Evolutionary conservation across 2,329 filamentous ascomycete genomes (phyloP), one percentile per base, ranked within the genome.

Genomic region (Cladophialophora chaetospira): DNA sequence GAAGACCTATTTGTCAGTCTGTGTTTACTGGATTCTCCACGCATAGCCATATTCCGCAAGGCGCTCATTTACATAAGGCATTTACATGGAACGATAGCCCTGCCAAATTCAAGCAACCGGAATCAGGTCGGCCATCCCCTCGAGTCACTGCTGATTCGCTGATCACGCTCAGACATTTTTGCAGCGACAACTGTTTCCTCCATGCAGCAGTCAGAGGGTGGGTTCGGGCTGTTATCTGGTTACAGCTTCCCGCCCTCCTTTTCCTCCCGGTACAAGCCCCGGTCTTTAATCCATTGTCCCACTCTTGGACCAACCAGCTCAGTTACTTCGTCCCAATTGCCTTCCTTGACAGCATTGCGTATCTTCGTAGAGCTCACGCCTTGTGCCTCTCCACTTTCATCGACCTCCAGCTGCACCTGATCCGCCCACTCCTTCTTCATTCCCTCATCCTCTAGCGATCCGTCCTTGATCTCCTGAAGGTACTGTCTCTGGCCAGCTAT

Each of bases 361-460:
- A 73, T 74, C 44, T 63, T 71, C 1, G 75, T 78, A 25, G 74
- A 77, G 65, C 75, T 78, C 29, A 78, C 70, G 2, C 71, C 65
- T 6, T 63, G 28, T 1, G 71, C 64, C 15, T 64, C 57, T 2
- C 65, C 71, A 0, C 67, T 62, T 26, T 67, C 69, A 46, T 67
- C 72, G 40, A 75, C 69, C 8, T 75, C 73, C 21, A 78, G 63
- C 49, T 73, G 68, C 15, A 78, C 75, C 13, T 68, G 69, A 19
- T 73, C 53, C 6, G 71, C 73, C 75, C 75, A 78, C 66, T 76
- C 75, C 35, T 67, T 65, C 49, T 67, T 71, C 15, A 68, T 72
- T 11, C 74, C 75, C 38, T 75, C 74, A 19, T 69, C 67, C 11
- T 61, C 61, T 38, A 60, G n/a, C 11, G 57, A 35, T 13, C 61